Conservation (phyloP, 2,329 filamentous ascomycete genomes). For the Microcera coccophila region DNA sequence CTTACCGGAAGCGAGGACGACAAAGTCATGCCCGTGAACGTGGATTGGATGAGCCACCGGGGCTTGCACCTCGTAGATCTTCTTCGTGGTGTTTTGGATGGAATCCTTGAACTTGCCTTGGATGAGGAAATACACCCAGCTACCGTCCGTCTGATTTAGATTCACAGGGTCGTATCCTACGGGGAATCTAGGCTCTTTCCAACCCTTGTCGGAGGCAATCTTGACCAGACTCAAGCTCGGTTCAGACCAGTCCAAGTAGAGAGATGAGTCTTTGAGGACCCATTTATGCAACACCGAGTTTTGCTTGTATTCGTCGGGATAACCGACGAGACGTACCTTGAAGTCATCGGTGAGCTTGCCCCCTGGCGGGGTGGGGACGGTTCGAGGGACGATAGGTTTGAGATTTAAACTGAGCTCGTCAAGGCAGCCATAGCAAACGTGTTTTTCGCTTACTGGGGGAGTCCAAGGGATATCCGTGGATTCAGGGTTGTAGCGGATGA, state of each 20-base stretch:
- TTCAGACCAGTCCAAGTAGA: conserved; percentile 4
- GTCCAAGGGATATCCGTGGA: conserved; percentile 2
- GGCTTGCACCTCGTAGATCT: conserved; percentile 4
- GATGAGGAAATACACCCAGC: conserved; percentile 7
- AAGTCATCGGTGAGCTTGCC: neutral
- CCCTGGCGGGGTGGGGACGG: neutral
- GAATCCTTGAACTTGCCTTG: conserved; percentile 4
- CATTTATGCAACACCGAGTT: conserved; percentile 4
- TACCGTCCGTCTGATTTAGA: neutral
- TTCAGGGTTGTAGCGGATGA: conserved; percentile 3
- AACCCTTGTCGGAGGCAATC: conserved; percentile 4
- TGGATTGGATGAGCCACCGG: conserved; percentile 17
- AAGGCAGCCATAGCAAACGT: conserved; percentile 5
- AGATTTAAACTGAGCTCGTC: conserved; percentile 1
- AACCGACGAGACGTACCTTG: conserved; percentile 6
- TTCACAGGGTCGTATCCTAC: conserved; percentile 6
- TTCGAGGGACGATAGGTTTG: conserved; percentile 1
- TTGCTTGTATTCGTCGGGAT: conserved; percentile 1
- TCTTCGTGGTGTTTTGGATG: conserved; percentile 1
- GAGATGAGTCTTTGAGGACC: conserved; percentile 5
- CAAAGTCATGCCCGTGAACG: conserved; percentile 24
- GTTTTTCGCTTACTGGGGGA: neutral
- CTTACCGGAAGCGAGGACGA: conserved; percentile 17
- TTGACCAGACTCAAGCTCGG: conserved; percentile 7
- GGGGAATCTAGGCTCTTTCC: conserved; percentile 2